Percentiles rank a stretch among this genome's conserved stretches.
Conservation (phyloP, 2,329 filamentous ascomycete species). For the Fusarium abutilonis region DNA sequence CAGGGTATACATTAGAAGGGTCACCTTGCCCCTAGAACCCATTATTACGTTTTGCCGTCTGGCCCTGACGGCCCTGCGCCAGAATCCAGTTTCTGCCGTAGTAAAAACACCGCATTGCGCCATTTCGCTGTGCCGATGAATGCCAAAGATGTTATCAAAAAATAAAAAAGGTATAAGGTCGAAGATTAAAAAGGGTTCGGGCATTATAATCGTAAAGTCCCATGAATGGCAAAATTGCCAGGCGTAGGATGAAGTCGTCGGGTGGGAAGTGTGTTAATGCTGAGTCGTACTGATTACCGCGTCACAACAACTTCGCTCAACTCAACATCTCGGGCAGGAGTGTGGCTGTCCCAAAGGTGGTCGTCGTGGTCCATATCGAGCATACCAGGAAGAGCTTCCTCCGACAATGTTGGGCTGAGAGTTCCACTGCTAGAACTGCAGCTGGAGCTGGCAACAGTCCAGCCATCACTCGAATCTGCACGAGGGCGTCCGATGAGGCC, state of each 20-base stretch:
- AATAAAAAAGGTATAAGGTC: constrained; percentile 43
- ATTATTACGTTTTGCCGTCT: constrained; percentile 45
- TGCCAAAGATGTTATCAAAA: constrained; percentile 52
- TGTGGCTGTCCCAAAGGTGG: constrained; percentile 43
- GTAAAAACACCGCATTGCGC: constrained; percentile 51
- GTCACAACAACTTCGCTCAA: constrained; percentile 58
- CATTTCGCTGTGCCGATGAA: constrained; percentile 55
- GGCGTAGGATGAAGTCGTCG: constrained; percentile 27
- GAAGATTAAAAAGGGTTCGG: constrained; percentile 48
- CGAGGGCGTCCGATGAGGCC: constrained; percentile 57
- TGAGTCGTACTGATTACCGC: constrained; percentile 45
- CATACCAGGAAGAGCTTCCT: constrained; percentile 53
- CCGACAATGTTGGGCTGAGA: constrained; percentile 61
- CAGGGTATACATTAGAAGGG: constrained; percentile 47
- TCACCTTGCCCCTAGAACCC: constrained; percentile 33
- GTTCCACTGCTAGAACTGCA: constrained; percentile 60
- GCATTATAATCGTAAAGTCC: constrained; percentile 47
- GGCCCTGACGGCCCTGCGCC: constrained; percentile 44
- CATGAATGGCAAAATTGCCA: constrained; percentile 15
- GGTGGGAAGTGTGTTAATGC: constrained; percentile 5
- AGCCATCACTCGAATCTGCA: constrained; percentile 78
- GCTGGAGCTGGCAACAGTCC: constrained; percentile 85
- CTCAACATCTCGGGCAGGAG: constrained; percentile 55
- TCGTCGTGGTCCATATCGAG: constrained; percentile 52
- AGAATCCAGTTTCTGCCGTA: constrained; percentile 40